Percentiles rank a stretch among this genome's conserved stretches.
Conservation (phyloP, 2,329 filamentous ascomycete species). For the Scedosporium aurantiacum region DNA sequence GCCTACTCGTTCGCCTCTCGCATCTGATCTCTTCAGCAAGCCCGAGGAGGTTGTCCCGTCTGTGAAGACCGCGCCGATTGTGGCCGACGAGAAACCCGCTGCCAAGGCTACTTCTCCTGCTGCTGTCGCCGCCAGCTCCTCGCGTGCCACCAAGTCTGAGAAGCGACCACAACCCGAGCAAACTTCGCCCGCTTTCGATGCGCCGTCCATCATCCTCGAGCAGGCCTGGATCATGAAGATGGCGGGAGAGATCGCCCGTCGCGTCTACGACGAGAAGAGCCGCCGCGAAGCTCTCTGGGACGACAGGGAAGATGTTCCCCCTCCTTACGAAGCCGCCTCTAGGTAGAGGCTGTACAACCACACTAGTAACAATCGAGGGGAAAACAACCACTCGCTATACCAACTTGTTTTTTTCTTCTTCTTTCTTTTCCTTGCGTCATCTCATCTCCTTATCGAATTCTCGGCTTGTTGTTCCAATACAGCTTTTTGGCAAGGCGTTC, state of each 20-base stretch:
- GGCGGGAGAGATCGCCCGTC: slow-evolving; percentile 78
- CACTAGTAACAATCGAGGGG: not conserved
- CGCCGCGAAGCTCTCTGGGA: slow-evolving; percentile 40
- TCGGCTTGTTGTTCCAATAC: not conserved
- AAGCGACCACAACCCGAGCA: not conserved
- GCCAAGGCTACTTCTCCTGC: not conserved
- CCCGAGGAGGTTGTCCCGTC: not conserved
- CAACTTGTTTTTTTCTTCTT: not conserved
- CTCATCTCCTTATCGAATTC: slow-evolving; percentile 1
- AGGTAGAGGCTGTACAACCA: slow-evolving; percentile 8
- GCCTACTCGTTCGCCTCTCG: not conserved
- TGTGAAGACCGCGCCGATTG: not conserved
- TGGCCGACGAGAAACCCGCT: not conserved
- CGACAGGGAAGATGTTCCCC: slow-evolving; percentile 45
- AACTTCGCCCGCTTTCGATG: not conserved
- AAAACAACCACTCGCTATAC: not conserved
- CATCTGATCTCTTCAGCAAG: slow-evolving; percentile 1
- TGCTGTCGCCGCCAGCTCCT: not conserved
- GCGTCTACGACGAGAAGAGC: slow-evolving; percentile 78
- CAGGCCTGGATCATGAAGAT: slow-evolving; percentile 89
- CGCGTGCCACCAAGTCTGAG: not conserved
- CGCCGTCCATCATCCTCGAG: slow-evolving; percentile 52
- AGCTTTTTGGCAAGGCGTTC: not conserved
- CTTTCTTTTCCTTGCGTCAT: not conserved
- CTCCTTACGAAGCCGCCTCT: slow-evolving; percentile 45